These are phyloP conservation scores for Sporothrix pseudoabietina DNA, from an alignment of 2,329 filamentous ascomycete species.

Conservation along the genomic window DNA sequence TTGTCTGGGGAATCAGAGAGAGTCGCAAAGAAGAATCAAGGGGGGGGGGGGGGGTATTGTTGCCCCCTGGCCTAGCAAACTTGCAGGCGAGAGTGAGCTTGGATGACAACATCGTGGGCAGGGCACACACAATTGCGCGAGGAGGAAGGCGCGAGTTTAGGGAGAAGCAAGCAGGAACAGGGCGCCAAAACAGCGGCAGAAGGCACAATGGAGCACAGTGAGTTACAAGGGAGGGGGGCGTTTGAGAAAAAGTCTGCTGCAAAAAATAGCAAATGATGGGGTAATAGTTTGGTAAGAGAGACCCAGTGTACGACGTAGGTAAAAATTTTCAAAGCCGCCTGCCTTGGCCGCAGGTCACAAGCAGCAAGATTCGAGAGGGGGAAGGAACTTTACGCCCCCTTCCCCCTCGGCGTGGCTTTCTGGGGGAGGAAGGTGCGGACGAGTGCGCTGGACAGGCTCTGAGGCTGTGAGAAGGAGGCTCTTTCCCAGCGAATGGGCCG, in stretches of 20 bases:
- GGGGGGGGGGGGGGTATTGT: background rate
- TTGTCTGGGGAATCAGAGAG: conserved; percentile 13
- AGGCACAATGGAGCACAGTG: background rate
- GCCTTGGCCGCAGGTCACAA: conserved; percentile 14
- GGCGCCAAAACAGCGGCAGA: conserved; percentile 26
- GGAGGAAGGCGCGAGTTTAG: background rate
- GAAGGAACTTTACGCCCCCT: conserved; percentile 3
- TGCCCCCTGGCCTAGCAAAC: background rate
- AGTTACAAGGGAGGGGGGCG: background rate
- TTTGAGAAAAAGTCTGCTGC: conserved; percentile 11
- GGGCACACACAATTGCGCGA: conserved; percentile 9
- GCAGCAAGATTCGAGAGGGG: background rate
- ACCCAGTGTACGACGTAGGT: conserved; percentile 14
- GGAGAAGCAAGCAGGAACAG: background rate
- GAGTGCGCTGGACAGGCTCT: background rate
- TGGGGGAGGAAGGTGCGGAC: background rate
- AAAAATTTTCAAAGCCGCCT: conserved; percentile 24
- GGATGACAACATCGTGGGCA: conserved; percentile 28
- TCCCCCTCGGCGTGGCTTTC: background rate
- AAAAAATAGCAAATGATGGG: conserved; percentile 27
- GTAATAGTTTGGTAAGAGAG: conserved; percentile 19
- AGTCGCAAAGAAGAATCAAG: background rate
- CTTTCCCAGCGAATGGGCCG: conserved; percentile 20
- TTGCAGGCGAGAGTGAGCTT: conserved; percentile 17
- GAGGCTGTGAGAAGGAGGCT: background rate